These are phyloP conservation scores for Talaromyces sp. DNA, from an alignment of 2,329 filamentous ascomycete genomes.

Conservation along the genomic window DNA sequence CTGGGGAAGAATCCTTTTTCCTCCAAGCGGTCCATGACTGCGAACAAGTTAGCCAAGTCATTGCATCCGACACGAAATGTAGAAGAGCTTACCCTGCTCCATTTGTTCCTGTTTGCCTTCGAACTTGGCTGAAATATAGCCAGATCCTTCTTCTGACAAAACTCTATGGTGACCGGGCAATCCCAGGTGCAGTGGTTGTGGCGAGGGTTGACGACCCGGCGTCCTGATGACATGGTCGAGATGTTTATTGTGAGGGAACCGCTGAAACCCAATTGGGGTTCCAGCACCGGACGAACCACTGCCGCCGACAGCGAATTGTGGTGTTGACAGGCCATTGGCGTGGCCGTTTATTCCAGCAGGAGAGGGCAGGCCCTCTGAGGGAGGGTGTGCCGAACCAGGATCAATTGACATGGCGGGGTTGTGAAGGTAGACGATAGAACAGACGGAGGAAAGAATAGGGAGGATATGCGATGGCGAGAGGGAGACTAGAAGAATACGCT, in stretches of 20 bases:
- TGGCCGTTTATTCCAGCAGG: not conserved
- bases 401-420: slow-evolving; percentile 14
- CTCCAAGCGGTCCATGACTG: slow-evolving; percentile 75
- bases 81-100: slow-evolving; percentile 57
- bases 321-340: slow-evolving; percentile 18
- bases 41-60: not conserved
- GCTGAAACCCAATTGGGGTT: slow-evolving; percentile 40
- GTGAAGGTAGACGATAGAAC: not conserved
- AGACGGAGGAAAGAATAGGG: not conserved
- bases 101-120: slow-evolving; percentile 90
- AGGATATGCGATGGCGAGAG: not conserved
- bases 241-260: slow-evolving; percentile 50
- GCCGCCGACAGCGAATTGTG: slow-evolving; percentile 34
- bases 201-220: slow-evolving; percentile 66
- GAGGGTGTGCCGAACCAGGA: slow-evolving; percentile 8
- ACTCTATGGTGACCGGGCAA: slow-evolving; percentile 64
- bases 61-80: slow-evolving; percentile 9
- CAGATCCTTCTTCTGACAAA: slow-evolving; percentile 81
- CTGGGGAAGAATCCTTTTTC: slow-evolving; percentile 80
- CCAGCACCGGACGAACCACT: slow-evolving; percentile 32
- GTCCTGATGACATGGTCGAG: slow-evolving; percentile 51
- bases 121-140: slow-evolving; percentile 92
- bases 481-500: too few species aligned
- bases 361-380: slow-evolving; percentile 10
- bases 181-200: slow-evolving; percentile 79